Percentiles rank a stretch among this genome's conserved stretches.
These are phyloP conservation scores for Penicillium argentinense DNA, from an alignment of 495 filamentous ascomycete genomes.

Conservation along the genomic window DNA sequence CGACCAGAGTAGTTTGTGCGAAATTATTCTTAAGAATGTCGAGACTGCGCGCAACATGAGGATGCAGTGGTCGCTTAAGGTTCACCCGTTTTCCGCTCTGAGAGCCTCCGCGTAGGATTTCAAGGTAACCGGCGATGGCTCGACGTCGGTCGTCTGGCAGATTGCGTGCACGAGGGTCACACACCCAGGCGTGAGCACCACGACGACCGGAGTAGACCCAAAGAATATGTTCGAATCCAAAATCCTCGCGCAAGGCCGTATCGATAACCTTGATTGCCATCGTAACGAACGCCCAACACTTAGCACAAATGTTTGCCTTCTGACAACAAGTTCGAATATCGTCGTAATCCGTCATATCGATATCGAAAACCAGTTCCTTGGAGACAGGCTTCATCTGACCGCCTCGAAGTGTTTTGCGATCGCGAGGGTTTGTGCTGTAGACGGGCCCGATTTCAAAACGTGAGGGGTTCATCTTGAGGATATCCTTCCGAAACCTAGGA, in stretches of 20 bases:
- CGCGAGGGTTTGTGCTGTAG: conserved; percentile 88
- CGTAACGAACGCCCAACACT: conserved; percentile 95
- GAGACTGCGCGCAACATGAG: conserved; percentile 83
- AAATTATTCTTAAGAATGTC: conserved; percentile 79
- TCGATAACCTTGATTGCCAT: conserved; percentile 97
- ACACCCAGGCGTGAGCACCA: conserved; percentile 99
- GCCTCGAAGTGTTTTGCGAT: conserved; percentile 76
- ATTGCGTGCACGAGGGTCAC: conserved; percentile 78
- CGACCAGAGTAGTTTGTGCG: conserved; percentile 70
- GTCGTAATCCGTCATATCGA: conserved; percentile 98
- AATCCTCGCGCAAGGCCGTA: conserved; percentile 81
- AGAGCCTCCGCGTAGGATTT: conserved; percentile 78
- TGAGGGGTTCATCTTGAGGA: conserved; percentile 78
- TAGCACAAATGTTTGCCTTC: conserved; percentile 87
- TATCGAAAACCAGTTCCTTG: conserved; percentile 98
- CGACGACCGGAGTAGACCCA: conserved; percentile 98
- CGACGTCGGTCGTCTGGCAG: conserved; percentile 82
- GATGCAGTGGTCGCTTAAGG: conserved; percentile 81
- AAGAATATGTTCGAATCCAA: conserved; percentile 92
- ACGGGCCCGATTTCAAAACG: conserved; percentile 98
- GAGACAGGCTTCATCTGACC: conserved; percentile 69
- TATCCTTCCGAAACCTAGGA: conserved; percentile 81
- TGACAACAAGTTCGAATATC: conserved; percentile 93
- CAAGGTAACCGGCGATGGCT: conserved; percentile 83
- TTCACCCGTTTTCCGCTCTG: conserved; percentile 88